Evolutionary conservation across 1,139 yeast species (phyloP), one percentile per base, ranked within the genome.

Genomic region (Magnusiomyces magnusii): DNA sequence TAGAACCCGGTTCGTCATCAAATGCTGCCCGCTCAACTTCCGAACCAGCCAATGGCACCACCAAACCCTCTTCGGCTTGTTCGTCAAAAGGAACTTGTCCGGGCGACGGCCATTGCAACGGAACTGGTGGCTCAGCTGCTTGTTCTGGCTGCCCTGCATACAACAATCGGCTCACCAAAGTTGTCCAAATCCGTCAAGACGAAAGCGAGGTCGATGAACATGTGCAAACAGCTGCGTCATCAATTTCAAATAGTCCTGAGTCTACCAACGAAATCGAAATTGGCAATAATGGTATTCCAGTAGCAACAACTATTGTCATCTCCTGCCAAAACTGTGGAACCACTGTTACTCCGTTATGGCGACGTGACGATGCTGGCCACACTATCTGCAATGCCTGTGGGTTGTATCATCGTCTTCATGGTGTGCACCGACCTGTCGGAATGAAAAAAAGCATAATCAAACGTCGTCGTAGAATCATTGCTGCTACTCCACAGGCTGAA

Each of bases 381-480:
- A 85, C 93, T 41, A 87, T 88, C 42, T 89, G 96, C 75, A 89
- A 89, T 68, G 96, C 96, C 0, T 88, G 96, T 74, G 96, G 96
- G 1, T 75, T 89, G 50, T 89, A 89, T 71, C 86, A 82, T 70
- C 76, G 86, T 60, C 79, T 89, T 53, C 96, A 88, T 68, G 93
- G 93, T 1, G 77, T 79, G 51, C 92, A 86, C 67, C 78, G 96
- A 55, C 96, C 96, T 1, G 84, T 84, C 23, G 82, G 82, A 61
- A 80, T 87, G 87, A 86, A 86, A 65, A 79, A 86, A 65, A 78
- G 80, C 60, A 84, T 87, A 53, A 87, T 89, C 63, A 87, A 87
- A 69, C 79, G 96, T 65, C 78, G 96, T 59, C 84, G 83, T 66
- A 78, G 95, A 24, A 64, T 65, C 47, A 60, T 65, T 49, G 57